Percentiles rank a stretch among this genome's conserved stretches.
Evolutionary conservation across 176 grass and related monocot genomes (phyloP).

Genomic region (Cocos nucifera): DNA sequence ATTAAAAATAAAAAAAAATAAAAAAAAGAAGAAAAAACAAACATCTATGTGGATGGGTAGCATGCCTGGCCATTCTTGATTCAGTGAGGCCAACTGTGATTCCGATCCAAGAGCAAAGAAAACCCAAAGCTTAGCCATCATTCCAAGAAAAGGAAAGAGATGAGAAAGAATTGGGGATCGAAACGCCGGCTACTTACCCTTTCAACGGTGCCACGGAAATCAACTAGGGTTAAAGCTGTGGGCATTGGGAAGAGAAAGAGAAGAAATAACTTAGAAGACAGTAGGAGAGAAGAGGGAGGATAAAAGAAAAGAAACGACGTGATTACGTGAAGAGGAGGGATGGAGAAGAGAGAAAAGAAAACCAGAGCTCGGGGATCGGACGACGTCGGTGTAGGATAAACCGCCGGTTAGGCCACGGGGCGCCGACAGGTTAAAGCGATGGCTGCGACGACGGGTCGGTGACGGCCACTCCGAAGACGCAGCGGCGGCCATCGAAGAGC

Average conservation of each 20-base stretch:
- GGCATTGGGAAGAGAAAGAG: not conserved
- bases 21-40: conserved; percentile 1
- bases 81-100: conserved; percentile 39
- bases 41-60: not conserved
- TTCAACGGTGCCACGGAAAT: conserved; percentile 69
- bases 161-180: not conserved
- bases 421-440: conserved; percentile 42
- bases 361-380: conserved; percentile 37
- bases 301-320: not conserved
- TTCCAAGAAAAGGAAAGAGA: not conserved
- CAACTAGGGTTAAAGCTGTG: conserved; percentile 35
- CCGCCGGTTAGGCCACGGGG: conserved; percentile 71
- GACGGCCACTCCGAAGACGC: not conserved
- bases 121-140: not conserved
- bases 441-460: not conserved
- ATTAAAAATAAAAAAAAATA: not conserved
- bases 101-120: too few relatives aligned
- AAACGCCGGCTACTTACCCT: conserved; percentile 29
- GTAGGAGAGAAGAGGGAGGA: not conserved
- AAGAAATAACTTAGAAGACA: not conserved
- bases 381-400: conserved; percentile 56
- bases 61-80: conserved; percentile 74
- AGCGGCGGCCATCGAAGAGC: conserved; percentile 9
- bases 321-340: not conserved
- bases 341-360: not conserved